Evolutionary conservation across 208 protist genomes (phyloP).

Genomic region (Phytomonas serpens): DNA sequence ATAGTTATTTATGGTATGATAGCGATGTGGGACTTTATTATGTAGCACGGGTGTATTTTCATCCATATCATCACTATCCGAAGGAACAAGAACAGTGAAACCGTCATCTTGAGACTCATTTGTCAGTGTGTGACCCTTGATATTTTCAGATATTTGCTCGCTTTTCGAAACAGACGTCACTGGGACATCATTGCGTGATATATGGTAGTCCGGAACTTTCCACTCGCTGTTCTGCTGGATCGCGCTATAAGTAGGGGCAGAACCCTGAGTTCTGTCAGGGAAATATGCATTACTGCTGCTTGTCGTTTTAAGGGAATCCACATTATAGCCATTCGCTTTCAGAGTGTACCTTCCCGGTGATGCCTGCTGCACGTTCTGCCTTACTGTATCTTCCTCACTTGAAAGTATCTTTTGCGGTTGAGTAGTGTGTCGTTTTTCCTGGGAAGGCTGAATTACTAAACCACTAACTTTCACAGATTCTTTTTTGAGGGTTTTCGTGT

Average conservation of each 20-base stretch:
- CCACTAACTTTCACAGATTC: neutral
- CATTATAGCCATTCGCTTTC: neutral
- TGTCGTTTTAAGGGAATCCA: neutral
- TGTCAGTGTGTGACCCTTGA: neutral
- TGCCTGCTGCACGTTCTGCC: neutral
- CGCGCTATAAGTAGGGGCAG: neutral
- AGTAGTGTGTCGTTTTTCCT: too few relatives aligned
- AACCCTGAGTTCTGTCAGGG: neutral
- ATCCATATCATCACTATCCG: constrained; percentile 19
- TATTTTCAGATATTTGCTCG: neutral
- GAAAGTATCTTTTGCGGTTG: too few relatives aligned
- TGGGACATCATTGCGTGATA: neutral
- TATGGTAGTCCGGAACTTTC: neutral
- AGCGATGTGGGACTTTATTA: neutral
- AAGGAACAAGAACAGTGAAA: constrained; percentile 21
- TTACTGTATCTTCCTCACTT: neutral
- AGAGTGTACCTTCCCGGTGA: neutral
- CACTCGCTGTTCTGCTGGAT: neutral
- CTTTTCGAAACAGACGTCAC: neutral
- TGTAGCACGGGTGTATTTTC: neutral
- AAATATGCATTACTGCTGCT: neutral
- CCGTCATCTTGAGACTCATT: constrained; percentile 10
- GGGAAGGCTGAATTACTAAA: neutral
- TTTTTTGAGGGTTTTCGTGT: neutral
- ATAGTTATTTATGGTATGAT: neutral